These are phyloP conservation scores for Ziziphus jujuba DNA, from an alignment of 306 rosid genomes.

Conservation along the genomic window DNA sequence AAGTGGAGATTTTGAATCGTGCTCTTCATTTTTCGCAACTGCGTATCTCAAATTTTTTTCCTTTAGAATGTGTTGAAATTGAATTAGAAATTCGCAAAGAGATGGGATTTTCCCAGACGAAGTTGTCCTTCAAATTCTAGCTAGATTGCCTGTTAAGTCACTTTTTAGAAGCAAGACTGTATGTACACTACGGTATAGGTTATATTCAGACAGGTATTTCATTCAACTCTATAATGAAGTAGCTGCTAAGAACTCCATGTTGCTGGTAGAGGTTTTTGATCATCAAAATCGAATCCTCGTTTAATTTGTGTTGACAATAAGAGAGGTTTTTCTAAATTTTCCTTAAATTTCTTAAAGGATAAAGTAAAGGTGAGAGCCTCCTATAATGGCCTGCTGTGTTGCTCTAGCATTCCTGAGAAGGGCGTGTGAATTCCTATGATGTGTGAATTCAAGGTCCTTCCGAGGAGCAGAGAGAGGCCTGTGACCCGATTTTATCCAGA, in stretches of 20 bases:
- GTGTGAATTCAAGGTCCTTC: constrained; percentile 71
- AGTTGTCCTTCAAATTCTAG: constrained; percentile 73
- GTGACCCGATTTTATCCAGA: constrained; percentile 78
- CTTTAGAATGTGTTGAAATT: constrained; percentile 1
- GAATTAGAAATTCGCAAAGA: constrained; percentile 47
- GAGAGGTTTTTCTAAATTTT: constrained; percentile 70
- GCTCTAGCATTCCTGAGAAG: constrained; percentile 83
- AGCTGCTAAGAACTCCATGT: constrained; percentile 63
- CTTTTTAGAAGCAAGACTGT: constrained; percentile 60
- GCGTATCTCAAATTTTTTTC: constrained; percentile 10
- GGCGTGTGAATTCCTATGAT: constrained; percentile 87
- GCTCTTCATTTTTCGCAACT: constrained; percentile 20
- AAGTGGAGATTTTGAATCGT: constrained; percentile 37
- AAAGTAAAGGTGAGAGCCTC: constrained; percentile 80
- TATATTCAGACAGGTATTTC: constrained; percentile 63
- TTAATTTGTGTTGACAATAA: constrained; percentile 71
- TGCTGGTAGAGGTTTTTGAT: constrained; percentile 70
- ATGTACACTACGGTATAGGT: constrained; percentile 65
- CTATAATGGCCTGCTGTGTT: constrained; percentile 78
- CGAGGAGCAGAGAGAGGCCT: constrained; percentile 76
- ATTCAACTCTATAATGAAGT: constrained; percentile 55
- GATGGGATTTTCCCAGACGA: constrained; percentile 70
- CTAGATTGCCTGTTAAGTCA: constrained; percentile 72
- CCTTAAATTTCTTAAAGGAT: constrained; percentile 64
- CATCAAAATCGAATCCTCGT: constrained; percentile 54